Base-by-base conservation (phyloP, 2,329 filamentous ascomycete species). In the Clarireedia homoeocarpa region DNA sequence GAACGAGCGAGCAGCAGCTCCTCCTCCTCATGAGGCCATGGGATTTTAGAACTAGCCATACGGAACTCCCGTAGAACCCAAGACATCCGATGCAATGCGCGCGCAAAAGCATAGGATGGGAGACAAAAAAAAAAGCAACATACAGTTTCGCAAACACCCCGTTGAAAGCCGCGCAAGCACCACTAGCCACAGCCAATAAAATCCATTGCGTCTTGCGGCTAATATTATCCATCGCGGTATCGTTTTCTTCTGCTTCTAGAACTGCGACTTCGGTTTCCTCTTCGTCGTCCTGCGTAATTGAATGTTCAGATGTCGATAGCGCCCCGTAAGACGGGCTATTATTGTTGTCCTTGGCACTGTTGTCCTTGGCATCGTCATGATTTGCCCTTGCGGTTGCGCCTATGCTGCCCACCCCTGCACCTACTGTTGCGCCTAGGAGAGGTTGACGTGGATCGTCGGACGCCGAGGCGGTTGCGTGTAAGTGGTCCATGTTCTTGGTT, bases 151-250 rank as follows among this genome's bases (percentile, higher is more conserved):
- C 89, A 74, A 92, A 69, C 3, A 68, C 67, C 58, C 88, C 88
- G 65, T 94, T 94, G 63, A 88, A 85, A 23, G 88, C 87, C 34
- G 89, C 89, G 66, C 87, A 91, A 53, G 81, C 83, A 59, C 89
- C 89, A 66, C 86, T 89, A 49, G 85, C 82, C 44, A 91, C 70
- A 44, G 89, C 86, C 60, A 87, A 79, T 51, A 85, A 72, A 59
- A 92, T 78, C 84, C 84, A 87, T 61, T 79, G 77, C 61, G 59
- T 57, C 53, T 73, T 73, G 51, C 67, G 63, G 65, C 71, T 72
- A 60, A 71, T 27, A 61, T 66, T 64, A 59, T 69, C 61, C 61
- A 69, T 68, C 0, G 52, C 30, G 10, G 30, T 46, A n/a, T 48
- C 50, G 48, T 57, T 50, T 51, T 52, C 48, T 36, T 46, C 45